Conservation (phyloP, 495 filamentous ascomycete genomes). For the Beverwykella pulmonaria region DNA sequence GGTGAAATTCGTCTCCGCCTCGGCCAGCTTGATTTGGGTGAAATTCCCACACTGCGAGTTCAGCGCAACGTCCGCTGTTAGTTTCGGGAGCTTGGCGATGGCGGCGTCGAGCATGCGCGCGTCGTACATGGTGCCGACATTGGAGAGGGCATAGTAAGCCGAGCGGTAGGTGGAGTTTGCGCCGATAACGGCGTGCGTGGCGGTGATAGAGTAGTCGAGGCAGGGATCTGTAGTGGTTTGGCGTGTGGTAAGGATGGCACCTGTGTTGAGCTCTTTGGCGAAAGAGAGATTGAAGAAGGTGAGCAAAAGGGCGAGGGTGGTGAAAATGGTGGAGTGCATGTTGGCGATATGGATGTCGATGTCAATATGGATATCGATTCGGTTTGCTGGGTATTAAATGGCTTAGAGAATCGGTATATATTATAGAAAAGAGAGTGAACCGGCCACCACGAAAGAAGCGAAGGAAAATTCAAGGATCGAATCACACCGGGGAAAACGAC, state of each 20-base stretch:
- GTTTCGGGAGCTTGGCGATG: constrained; percentile 34
- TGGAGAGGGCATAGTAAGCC: constrained; percentile 43
- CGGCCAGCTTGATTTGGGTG: constrained; percentile 39
- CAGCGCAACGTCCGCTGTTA: constrained; percentile 42
- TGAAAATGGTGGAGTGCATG: constrained; percentile 27
- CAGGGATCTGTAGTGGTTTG: constrained; percentile 28
- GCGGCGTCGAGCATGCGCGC: constrained; percentile 41
- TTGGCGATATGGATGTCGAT: constrained; percentile 6
- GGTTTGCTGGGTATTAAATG: background rate
- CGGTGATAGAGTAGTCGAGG: constrained; percentile 40
- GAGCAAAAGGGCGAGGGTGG: constrained; percentile 22
- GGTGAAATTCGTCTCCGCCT: constrained; percentile 45
- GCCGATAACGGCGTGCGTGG: constrained; percentile 40
- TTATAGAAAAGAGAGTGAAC: constrained; percentile 6
- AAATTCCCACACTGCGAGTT: constrained; percentile 47
- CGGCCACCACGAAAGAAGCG: constrained; percentile 7
- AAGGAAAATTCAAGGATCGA: background rate
- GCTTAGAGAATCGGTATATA: background rate
- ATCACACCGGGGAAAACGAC: background rate
- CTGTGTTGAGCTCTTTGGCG: background rate
- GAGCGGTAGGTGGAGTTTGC: constrained; percentile 45
- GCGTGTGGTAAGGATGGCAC: constrained; percentile 14
- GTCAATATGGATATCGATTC: background rate
- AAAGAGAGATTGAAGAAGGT: background rate
- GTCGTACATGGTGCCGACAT: constrained; percentile 40